These are phyloP conservation scores for Abrus pulchellus DNA, from an alignment of 306 rosid genomes.

Conservation along the genomic window DNA sequence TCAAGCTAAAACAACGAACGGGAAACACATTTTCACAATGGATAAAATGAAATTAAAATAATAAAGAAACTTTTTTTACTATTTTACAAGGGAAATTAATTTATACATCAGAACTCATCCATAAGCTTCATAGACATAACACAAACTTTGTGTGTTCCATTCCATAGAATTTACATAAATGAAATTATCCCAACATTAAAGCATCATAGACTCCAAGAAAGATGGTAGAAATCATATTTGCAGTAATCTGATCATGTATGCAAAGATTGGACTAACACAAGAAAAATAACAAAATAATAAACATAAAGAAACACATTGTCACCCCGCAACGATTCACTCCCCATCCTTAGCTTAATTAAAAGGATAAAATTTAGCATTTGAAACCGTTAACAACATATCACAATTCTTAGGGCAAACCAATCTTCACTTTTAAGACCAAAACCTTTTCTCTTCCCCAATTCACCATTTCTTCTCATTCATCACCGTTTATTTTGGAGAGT, in stretches of 20 bases:
- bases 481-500: slow-evolving; percentile 39
- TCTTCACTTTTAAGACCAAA: slow-evolving; percentile 20
- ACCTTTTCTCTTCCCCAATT: slow-evolving; percentile 17
- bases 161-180: neutral
- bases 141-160: neutral
- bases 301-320: slow-evolving; percentile 24
- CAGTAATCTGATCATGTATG: slow-evolving; percentile 12
- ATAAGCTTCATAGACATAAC: slow-evolving; percentile 8
- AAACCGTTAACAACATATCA: slow-evolving; percentile 32
- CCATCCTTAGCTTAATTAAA: neutral
- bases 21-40: neutral
- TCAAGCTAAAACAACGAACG: slow-evolving; percentile 39
- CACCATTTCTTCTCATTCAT: slow-evolving; percentile 39
- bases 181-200: slow-evolving; percentile 22
- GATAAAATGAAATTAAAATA: neutral
- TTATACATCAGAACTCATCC: slow-evolving; percentile 25
- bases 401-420: slow-evolving; percentile 37
- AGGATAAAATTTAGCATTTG: slow-evolving; percentile 34
- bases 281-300: slow-evolving; percentile 35
- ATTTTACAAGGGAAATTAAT: slow-evolving; percentile 18
- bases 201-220: slow-evolving; percentile 23
- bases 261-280: slow-evolving; percentile 41
- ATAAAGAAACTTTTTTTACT: neutral
- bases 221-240: slow-evolving; percentile 4
- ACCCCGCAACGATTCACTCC: slow-evolving; percentile 22